phyloP scores from a whole-genome alignment of 73 alveolate genomes.

The Symbiodinium pilosum region DNA sequence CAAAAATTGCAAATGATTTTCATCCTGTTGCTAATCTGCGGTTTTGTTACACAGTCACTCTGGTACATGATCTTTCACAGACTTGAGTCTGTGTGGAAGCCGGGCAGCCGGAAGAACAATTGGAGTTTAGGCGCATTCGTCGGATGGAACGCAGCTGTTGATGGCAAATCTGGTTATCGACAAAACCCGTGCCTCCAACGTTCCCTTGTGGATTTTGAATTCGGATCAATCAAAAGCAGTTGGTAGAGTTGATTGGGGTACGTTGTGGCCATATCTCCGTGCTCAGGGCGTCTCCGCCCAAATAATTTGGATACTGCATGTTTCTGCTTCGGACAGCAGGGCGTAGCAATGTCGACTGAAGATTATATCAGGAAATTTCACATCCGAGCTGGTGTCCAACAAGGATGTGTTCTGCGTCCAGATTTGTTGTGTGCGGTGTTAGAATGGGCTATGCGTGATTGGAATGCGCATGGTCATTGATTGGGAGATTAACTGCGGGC shows the following conservation, averaged over 20 bases:
- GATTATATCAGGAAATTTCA: too few species aligned
- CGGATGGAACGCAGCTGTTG: neutral
- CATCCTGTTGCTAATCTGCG: neutral
- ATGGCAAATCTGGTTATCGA: neutral
- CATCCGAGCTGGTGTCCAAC: too few species aligned
- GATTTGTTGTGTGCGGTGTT: too few species aligned
- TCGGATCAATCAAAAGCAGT: neutral
- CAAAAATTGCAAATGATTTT: neutral
- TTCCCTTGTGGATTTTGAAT: neutral
- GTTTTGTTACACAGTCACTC: neutral
- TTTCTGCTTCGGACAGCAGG: too few species aligned
- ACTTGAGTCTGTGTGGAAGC: neutral
- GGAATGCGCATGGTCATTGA: too few species aligned
- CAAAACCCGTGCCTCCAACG: neutral
- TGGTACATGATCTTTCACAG: neutral
- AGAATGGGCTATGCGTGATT: too few species aligned
- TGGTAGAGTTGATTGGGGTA: neutral
- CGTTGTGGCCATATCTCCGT: conserved; percentile 97
- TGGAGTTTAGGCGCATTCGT: neutral
- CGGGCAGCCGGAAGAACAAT: conserved; percentile 8
- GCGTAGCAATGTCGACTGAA: too few species aligned
- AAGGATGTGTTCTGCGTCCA: too few species aligned
- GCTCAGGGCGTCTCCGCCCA: too few species aligned
- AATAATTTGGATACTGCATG: too few species aligned
- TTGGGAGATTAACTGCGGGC: too few species aligned